Base-by-base conservation (phyloP, 2,329 filamentous ascomycete species). In the Trichoderma koningii region DNA sequence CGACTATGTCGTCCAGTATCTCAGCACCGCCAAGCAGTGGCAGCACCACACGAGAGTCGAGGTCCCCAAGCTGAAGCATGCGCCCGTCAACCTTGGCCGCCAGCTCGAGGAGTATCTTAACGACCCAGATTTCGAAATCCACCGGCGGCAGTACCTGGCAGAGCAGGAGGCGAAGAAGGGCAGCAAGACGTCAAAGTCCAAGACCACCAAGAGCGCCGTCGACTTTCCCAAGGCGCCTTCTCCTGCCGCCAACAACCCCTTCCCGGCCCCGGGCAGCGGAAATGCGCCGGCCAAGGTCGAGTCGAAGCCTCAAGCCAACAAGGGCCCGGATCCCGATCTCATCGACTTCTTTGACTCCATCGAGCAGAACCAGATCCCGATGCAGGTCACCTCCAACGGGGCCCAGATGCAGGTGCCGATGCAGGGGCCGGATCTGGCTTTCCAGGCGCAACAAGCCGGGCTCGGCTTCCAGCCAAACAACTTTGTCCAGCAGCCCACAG, bases 331-430 rank as follows among this genome's bases (percentile, higher is more conserved):
- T 70, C 87, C 89, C 30, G 91, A 96, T 80, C 82, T 96, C 67
- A 98, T 96, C 73, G 95, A 94, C 80, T 97, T 96, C 78, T 97
- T 97, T 76, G 94, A 89, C 73, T 93, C 92, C 6, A 97, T 96
- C 72, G 93, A 97, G 73, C 88, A 92, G 73, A 93, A 93, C 69
- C 92, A 95, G 75, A 91, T 91, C 59, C 82, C 89, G 1, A 85
- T 91, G 82, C 82, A 83, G 68, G 72, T 80, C 19, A 76, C 77
- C 45, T 68, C 76, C 1, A 78, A 79, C 61, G 73, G 74, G 44
- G 70, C 68, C n/a, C 61, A 52, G 42, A 19, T 64, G 30, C 61
- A 51, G 71, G 44, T 53, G n/a, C 65, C 67, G 23, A 72, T 72
- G 28, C 74, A 80, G 70, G 66, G 52, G 7, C 47, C n/a, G 69